phyloP scores from a whole-genome alignment of 1,284 basidiomycete genomes.

The Ganoderma sinense region DNA sequence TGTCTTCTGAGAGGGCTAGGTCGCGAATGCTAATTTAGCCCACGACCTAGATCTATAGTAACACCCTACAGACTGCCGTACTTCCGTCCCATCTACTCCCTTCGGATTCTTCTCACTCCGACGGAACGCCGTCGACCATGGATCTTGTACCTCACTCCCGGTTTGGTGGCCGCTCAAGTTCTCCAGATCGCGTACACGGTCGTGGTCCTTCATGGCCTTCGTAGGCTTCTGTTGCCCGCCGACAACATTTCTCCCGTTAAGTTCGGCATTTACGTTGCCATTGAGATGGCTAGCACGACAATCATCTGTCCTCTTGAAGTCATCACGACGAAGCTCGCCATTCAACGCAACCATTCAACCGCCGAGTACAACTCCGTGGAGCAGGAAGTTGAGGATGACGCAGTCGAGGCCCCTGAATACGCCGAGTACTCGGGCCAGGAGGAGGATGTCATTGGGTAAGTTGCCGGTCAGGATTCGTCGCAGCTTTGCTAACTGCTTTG shows the following conservation, averaged over 20 bases:
- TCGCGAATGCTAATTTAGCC: not conserved
- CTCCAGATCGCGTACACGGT: constrained; percentile 74
- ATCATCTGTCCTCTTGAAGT: constrained; percentile 87
- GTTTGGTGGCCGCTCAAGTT: constrained; percentile 75
- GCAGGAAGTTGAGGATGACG: constrained; percentile 76
- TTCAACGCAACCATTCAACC: constrained; percentile 85
- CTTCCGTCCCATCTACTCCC: constrained; percentile 64
- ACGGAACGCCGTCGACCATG: constrained; percentile 84
- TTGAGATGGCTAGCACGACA: constrained; percentile 66
- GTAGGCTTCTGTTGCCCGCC: constrained; percentile 68
- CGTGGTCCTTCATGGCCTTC: constrained; percentile 71
- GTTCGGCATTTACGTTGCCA: constrained; percentile 65
- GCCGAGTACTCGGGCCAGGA: constrained; percentile 76
- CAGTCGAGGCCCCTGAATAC: constrained; percentile 67
- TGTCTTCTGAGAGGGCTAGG: constrained; percentile 5
- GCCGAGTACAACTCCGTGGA: constrained; percentile 75
- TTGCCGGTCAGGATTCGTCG: constrained; percentile 9
- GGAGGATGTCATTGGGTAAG: constrained; percentile 90
- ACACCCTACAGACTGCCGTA: constrained; percentile 85
- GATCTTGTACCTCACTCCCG: constrained; percentile 86
- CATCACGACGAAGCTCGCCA: constrained; percentile 79
- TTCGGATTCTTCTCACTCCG: constrained; percentile 81
- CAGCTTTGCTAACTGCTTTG: constrained; percentile 1
- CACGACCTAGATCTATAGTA: constrained; percentile 72
- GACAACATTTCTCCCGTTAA: constrained; percentile 47